These are phyloP conservation scores for Coccomyxa sp. DNA, from an alignment of 139 green algal genomes.

Conservation along the genomic window DNA sequence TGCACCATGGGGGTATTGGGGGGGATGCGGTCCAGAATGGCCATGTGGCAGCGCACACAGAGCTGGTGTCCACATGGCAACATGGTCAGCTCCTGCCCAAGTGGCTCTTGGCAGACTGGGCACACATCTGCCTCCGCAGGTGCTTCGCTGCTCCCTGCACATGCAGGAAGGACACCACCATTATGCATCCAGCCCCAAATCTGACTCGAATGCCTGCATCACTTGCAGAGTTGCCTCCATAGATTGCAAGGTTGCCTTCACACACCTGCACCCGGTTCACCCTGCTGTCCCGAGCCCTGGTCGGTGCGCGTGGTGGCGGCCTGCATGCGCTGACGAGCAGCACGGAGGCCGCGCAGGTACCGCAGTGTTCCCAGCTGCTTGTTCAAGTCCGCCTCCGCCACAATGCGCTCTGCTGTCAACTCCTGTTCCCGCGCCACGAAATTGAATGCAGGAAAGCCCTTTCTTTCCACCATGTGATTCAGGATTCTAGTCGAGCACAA, in stretches of 20 bases:
- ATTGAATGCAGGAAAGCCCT: no score
- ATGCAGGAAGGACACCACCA: background rate
- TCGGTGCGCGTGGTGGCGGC: background rate
- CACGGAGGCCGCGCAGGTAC: constrained; percentile 64
- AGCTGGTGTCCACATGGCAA: constrained; percentile 70
- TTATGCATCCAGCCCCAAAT: no score
- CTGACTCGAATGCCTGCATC: no score
- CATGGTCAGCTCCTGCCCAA: constrained; percentile 50
- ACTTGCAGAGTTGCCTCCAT: no score
- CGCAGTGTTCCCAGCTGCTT: constrained; percentile 58
- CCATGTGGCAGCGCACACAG: constrained; percentile 57
- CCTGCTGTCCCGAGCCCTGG: no score
- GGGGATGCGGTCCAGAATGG: constrained; percentile 35
- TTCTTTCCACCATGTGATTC: no score
- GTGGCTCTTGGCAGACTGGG: constrained; percentile 65
- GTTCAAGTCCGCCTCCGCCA: constrained; percentile 54
- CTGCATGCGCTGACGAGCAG: constrained; percentile 4
- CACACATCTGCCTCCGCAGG: constrained; percentile 38
- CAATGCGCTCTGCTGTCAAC: constrained; percentile 53
- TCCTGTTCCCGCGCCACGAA: constrained; percentile 24
- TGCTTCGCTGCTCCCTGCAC: background rate
- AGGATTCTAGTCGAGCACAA: no score
- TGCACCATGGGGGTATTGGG: no score
- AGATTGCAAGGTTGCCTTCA: no score
- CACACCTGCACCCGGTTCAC: no score